Evolutionary conservation across 805 yeast genomes (phyloP), one percentile per base, ranked within the genome.

Genomic region (Saitoella complicata): DNA sequence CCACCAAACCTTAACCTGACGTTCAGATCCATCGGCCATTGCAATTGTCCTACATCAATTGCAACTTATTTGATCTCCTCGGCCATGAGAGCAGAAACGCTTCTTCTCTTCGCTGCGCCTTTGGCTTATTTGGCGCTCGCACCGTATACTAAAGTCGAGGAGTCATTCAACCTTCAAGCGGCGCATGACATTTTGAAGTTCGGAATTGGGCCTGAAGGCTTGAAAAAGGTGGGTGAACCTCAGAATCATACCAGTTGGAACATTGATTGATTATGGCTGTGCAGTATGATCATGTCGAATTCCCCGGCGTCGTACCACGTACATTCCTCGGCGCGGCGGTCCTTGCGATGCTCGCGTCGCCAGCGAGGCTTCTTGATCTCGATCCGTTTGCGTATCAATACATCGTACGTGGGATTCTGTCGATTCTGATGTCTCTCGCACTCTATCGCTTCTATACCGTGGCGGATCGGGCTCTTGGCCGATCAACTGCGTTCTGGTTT

Each of bases 121-220:
- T 21, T 21, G 21, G 21, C 21, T 4, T 21, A 21, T 21, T 4
- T 21, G 21, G 21, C 21, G 21, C 21, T 72, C 1, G 70, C 95
- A 0, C 96, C 95, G 0, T 84, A 65, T 60, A 80, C 96, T 1
- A 88, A 88, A 61, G 95, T 88, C 0, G 96, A 88, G 58, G 97
- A 88, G 59, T 83, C 95, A 31, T 88, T 88, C 68, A 83, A 79
- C 53, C 66, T 83, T 39, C 96, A 88, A 55, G 96, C 96, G 0
- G 67, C 84, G 38, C 86, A 87, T 56, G 96, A 88, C 55, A 67
- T 86, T 38, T 50, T 83, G 42, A 70, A 71, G 1, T 41, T 32
- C n/a, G 11, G 38, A 12, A 8, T 12, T 8, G 43, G 21, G 21
- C 21, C 21, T 21, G 21, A 21, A 21, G 21, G 21, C 21, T 4